A percentile compares a stretch with the other conserved stretches of the same genome.
These are phyloP conservation scores for Pseudomicrostroma phylloplanum DNA, from an alignment of 1,284 basidiomycete genomes.

Conservation along the genomic window DNA sequence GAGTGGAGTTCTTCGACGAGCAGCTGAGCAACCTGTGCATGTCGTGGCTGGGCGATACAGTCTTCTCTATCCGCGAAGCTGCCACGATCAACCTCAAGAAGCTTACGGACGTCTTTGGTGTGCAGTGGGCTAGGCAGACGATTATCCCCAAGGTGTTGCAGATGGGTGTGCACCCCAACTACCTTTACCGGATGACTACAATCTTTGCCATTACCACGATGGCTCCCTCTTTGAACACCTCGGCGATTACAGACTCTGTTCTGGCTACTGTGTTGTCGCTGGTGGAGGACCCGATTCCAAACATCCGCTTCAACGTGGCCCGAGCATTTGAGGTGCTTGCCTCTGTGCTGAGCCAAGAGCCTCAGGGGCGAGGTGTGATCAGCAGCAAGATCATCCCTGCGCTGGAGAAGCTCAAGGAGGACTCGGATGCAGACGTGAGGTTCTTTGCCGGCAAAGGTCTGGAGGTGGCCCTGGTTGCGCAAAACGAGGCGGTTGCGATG, in stretches of 20 bases:
- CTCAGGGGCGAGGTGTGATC: slow-evolving; percentile 71
- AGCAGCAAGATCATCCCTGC: slow-evolving; percentile 71
- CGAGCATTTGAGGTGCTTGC: slow-evolving; percentile 72
- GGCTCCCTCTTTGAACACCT: slow-evolving; percentile 79
- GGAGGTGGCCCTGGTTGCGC: slow-evolving; percentile 22
- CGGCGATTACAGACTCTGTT: slow-evolving; percentile 78
- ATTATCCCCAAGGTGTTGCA: slow-evolving; percentile 97
- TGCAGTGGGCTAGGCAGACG: slow-evolving; percentile 89
- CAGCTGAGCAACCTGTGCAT: slow-evolving; percentile 94
- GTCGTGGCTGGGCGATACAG: slow-evolving; percentile 98
- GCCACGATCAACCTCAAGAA: slow-evolving; percentile 96
- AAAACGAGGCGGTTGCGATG: slow-evolving; percentile 5
- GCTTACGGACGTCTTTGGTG: slow-evolving; percentile 95
- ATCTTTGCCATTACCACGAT: slow-evolving; percentile 99
- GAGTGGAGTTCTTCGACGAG: slow-evolving; percentile 95
- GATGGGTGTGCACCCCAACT: slow-evolving; percentile 96
- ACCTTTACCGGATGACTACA: slow-evolving; percentile 97
- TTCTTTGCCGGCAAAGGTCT: slow-evolving; percentile 57
- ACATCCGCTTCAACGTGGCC: slow-evolving; percentile 98
- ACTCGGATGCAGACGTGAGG: slow-evolving; percentile 89
- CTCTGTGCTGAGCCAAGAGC: slow-evolving; percentile 60
- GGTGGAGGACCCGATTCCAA: slow-evolving; percentile 87
- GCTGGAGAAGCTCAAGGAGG: slow-evolving; percentile 79
- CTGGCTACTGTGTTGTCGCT: slow-evolving; percentile 78
- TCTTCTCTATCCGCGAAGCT: slow-evolving; percentile 95